Conservation (phyloP, 352 stramenopile genomes). For the Globisporangium echinulatum region DNA sequence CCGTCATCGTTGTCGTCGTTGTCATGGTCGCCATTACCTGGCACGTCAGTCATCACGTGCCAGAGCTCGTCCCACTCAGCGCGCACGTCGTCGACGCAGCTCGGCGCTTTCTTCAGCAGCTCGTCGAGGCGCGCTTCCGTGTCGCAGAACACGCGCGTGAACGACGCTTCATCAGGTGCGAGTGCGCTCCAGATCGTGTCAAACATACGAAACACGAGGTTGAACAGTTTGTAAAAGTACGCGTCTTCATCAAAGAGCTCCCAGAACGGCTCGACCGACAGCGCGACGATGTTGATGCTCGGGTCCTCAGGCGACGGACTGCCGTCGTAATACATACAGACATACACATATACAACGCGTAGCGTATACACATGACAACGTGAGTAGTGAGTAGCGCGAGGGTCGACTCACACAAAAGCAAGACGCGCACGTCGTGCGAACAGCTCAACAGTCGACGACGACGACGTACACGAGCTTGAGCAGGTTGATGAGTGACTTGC, state of each 20-base stretch:
- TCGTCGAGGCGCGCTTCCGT: slow-evolving; percentile 61
- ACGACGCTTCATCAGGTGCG: slow-evolving; percentile 58
- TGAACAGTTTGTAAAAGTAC: slow-evolving; percentile 78
- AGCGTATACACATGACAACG: no score
- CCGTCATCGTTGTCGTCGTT: slow-evolving; percentile 22
- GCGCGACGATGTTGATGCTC: slow-evolving; percentile 66
- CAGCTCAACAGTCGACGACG: neutral
- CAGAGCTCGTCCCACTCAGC: slow-evolving; percentile 58
- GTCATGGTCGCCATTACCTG: slow-evolving; percentile 21
- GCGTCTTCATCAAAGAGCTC: slow-evolving; percentile 74
- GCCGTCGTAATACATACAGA: neutral
- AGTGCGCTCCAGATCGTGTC: slow-evolving; percentile 63
- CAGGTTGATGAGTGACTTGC: slow-evolving; percentile 60
- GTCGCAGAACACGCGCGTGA: slow-evolving; percentile 76
- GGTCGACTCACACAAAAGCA: no score
- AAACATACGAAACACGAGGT: slow-evolving; percentile 70
- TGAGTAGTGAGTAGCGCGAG: no score
- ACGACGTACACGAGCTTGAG: slow-evolving; percentile 56
- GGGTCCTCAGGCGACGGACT: slow-evolving; percentile 54
- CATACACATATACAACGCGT: no score
- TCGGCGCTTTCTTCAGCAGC: slow-evolving; percentile 53
- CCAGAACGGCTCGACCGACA: slow-evolving; percentile 81
- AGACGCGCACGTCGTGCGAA: no score
- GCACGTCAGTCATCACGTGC: slow-evolving; percentile 18
- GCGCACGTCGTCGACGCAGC: slow-evolving; percentile 55